A percentile compares a stretch with the other conserved stretches of the same genome.
Conservation (phyloP, 805 yeast genomes). For the Suhomyces faveliae region DNA sequence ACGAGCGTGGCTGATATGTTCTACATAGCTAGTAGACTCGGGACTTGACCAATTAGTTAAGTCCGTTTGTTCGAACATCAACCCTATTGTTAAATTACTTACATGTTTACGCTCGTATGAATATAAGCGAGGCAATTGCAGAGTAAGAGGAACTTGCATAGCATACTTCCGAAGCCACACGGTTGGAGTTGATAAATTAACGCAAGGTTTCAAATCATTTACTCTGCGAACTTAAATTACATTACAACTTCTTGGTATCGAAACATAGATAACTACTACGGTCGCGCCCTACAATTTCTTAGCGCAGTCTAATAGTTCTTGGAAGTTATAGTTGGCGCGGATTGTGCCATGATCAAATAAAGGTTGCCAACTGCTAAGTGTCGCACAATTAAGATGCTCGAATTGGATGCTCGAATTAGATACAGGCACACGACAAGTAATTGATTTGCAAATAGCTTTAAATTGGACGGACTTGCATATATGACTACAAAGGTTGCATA, state of each 20-base stretch:
- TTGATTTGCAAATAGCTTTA: background rate
- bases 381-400: background rate
- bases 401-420: background rate
- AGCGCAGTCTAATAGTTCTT: background rate
- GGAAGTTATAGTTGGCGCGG: background rate
- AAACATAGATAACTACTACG: background rate
- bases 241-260: background rate
- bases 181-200: too few relatives aligned
- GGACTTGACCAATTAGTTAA: background rate
- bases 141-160: too few relatives aligned
- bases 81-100: background rate
- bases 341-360: background rate
- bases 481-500: background rate
- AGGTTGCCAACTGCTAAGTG: background rate
- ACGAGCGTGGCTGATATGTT: background rate
- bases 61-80: background rate
- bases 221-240: background rate
- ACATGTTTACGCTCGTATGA: too few relatives aligned
- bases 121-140: too few relatives aligned
- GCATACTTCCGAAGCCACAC: background rate
- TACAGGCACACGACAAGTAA: background rate
- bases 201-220: too few relatives aligned
- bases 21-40: background rate
- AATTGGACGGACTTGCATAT: background rate
- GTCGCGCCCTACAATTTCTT: background rate